Base-by-base conservation (phyloP, 371 early-diverging fungal genomes). In the Lichtheimia corymbifera region DNA sequence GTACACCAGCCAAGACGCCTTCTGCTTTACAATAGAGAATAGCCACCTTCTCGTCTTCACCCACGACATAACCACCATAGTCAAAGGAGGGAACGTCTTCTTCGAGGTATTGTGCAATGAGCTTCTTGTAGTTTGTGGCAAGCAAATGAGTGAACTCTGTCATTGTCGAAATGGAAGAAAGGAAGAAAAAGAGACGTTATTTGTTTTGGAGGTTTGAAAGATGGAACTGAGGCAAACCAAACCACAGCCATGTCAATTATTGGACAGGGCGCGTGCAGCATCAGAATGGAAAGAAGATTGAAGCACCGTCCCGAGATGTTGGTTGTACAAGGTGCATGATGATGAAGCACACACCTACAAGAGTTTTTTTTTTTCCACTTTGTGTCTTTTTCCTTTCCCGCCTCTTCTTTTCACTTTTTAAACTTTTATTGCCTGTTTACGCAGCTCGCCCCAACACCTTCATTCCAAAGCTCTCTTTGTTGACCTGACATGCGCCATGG, bases 31-130 rank as follows among this genome's bases (percentile, higher is more conserved):
- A 91, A 65, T 86, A 96, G 15, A 97, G 80, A 35, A 89, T 81
- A 25, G 97, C 97, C 3, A 71, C 79, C 65, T 95, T 85, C n/a
- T 86, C 87, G 14, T 84, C 82, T 65, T 93, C 92, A 61, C 97
- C 97, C 20, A 98, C 97, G 41, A 97, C 97, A 70, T 83, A 96
- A 49, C 97, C 98, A 51, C 97, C 97, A 72, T 93, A 96, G 79
- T 98, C 98, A 73, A 98, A 97, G 15, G 93, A 91, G 5, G 98
- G 97, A 14, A 93, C 91, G 78, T 98, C 98, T 74, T 98, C 97
- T 62, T 86, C 80, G 24, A 97, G 84, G 89, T 96, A 97, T 55
- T 77, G 74, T 0, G 83, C 61, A n/a, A 96, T 87, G 35, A 80
- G 65, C 41, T 77, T 64, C 63, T 85, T 87, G 83, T 87, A 92